These are phyloP conservation scores for Clarireedia homoeocarpa DNA, from an alignment of 2,329 filamentous ascomycete genomes.

Conservation along the genomic window DNA sequence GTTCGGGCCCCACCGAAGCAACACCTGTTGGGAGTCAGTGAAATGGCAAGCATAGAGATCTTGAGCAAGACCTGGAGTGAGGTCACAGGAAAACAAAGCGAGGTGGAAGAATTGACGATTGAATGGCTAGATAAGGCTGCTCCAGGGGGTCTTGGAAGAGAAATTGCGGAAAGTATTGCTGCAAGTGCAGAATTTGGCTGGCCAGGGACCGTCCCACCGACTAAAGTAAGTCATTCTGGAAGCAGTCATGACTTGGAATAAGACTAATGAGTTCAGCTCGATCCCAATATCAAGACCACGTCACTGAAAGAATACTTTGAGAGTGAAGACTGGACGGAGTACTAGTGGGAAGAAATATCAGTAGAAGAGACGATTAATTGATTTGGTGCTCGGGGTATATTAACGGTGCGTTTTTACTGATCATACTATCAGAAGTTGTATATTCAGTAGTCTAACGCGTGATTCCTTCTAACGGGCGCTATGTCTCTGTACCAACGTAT, in stretches of 20 bases:
- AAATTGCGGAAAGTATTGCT: constrained; percentile 29
- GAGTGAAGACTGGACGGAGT: constrained; percentile 14
- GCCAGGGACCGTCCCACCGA: constrained; percentile 24
- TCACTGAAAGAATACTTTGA: constrained; percentile 17
- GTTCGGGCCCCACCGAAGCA: constrained; percentile 15
- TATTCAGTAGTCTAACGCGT: neutral
- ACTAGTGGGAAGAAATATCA: neutral
- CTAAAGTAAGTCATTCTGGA: constrained; percentile 14
- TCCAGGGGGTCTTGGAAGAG: constrained; percentile 27
- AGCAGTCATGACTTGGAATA: neutral
- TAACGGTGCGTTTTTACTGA: neutral
- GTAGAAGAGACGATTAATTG: neutral
- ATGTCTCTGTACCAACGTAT: no score
- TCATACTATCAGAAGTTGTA: neutral
- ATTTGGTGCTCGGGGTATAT: neutral
- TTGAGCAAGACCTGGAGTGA: constrained; percentile 19
- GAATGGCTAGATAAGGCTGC: constrained; percentile 23
- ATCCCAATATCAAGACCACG: constrained; percentile 14
- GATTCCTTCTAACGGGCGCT: no score
- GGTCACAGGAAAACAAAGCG: constrained; percentile 12
- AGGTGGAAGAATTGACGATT: constrained; percentile 11
- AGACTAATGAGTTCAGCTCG: constrained; percentile 12
- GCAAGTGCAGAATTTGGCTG: constrained; percentile 33
- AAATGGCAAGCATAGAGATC: constrained; percentile 9
- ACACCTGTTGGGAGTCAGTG: constrained; percentile 18